Evolutionary conservation across 345 rosid species (phyloP), one percentile per base, ranked within the genome.

Genomic region (Kandelia obovata): DNA sequence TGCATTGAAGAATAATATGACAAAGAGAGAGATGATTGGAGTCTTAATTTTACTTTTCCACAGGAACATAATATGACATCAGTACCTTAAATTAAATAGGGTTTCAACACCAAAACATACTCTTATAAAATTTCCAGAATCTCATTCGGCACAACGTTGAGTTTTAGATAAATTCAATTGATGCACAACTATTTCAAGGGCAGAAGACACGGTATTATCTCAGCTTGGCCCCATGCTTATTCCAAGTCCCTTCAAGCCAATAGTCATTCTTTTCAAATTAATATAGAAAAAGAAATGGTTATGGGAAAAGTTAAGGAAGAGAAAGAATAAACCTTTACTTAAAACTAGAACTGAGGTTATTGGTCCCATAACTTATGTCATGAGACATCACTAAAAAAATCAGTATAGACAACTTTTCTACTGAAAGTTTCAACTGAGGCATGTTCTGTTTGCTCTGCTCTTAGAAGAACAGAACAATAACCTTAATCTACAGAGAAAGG

Each of bases 181-280:
- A 43, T 43, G 10, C 37, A 70, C 43, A 66, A 61, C 32, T 6
- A 69, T 53, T 71, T 81, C 67, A 65, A 53, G 67, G 70, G 75
- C 65, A 57, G 60, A 74, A 65, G 58, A 72, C 80, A 80, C 70
- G 68, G 67, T 61, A 43, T 21, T 52, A 67, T 73, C 76, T 61
- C 59, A 77, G 34, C 25, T 35, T 62, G 71, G 75, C 17, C 53
- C 73, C 76, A 64, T 49, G 57, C 11, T 21, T 37, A 60, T 58
- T 62, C 65, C 71, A 27, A 71, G 66, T 52, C 30, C 25, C 26
- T 71, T 63, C 35, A 30, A 77, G 72, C 62, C 76, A 73, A 77
- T 23, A 51, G 61, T 2, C 37, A 58, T 31, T 70, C 47, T 55
- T 31, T 51, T 52, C 27, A 25, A 56, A 11, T 15, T 43, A 43